Base-by-base conservation (phyloP, 2,329 filamentous ascomycete species). In the Aphanocladium album region DNA sequence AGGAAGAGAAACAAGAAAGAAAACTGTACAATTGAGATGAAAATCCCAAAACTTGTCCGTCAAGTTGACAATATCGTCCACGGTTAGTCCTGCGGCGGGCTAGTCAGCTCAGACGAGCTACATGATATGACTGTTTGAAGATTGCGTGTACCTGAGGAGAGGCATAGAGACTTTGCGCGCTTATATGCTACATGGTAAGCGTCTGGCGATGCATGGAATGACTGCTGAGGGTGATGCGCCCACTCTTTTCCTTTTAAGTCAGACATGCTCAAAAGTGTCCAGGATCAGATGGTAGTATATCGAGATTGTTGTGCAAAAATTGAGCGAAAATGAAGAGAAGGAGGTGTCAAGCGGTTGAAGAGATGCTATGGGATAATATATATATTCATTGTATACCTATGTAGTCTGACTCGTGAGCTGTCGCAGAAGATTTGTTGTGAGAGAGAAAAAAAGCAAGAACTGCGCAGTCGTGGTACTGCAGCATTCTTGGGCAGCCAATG, bases 31-130 rank as follows among this genome's bases (percentile, higher is more conserved):
- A 35, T 35, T 35, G 12, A 12, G 33, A 35, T 68, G 65, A 19
- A 67, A 65, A 2, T 65, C 62, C 66, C 67, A 71, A 53, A 70
- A 72, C 11, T 64, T 67, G 21, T 65, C 64, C 4, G 37, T 62
- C 8, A 70, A 60, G 14, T 62, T 47, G 3, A 61, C 47, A 9
- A 71, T 65, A 54, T 71, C 68, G 5, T 67, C 58, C 0, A 65
- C 46, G 1, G 62, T 66, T 45, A 50, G n/a, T n/a, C n/a, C n/a
- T n/a, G n/a, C n/a, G n/a, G n/a, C n/a, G n/a, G n/a, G n/a, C n/a
- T n/a, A n/a, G n/a, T n/a, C n/a, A n/a, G n/a, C n/a, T n/a, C n/a
- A n/a, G n/a, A n/a, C n/a, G n/a, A n/a, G n/a, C n/a, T n/a, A n/a
- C n/a, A n/a, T n/a, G n/a, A n/a, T n/a, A n/a, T n/a, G n/a, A n/a